Evolutionary conservation across 164 flowering plant species (phyloP), one percentile per base, ranked within the genome.

Genomic region (Akebia trifoliata): DNA sequence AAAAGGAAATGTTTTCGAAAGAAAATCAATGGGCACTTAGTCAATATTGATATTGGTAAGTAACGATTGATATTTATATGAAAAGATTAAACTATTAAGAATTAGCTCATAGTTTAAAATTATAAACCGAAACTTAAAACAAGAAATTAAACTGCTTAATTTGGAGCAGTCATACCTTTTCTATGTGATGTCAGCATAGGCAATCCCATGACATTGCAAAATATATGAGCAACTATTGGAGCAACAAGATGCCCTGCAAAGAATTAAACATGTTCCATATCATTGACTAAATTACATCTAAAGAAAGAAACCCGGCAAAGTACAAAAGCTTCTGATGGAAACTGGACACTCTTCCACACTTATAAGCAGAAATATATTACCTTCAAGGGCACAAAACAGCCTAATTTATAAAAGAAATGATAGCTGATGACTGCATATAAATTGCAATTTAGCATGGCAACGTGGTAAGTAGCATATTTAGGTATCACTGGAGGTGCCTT

Each of bases 181-280:
- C 76, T 71, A 28, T 63, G 63, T 18, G 86, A 74, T 56, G 74
- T 75, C 9, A 86, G 31, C 55, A 75, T 74, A 36, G 98, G 98
- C 69, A 91, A 55, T 49, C 98, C 98, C 96, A 86, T 83, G 46
- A 64, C 71, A 61, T 91, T 91, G 74, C 98, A 91, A 60, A 81
- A 81, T 17, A 79, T 45, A 69, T 91, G 95, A 69, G 92, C 86
- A 21, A 81, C 72, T 17, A 91, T 40, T 4, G 98, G 90, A 64
- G 88, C 81, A 54, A 69, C 39, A 25, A 91, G 70, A 78, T 86
- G 80, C 50, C 96, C 96, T 88, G 85, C 67, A 70, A 49, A 37
- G 20, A 57, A 43, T 26, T 48, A 26, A 35, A 17, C 30, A 24
- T 7, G 24, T 6, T 26, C 21, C 28, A 17, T 11, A 12, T 12